Evolutionary conservation across 768 basidiomycete species (phyloP).

Genomic region (Trametes punicea): DNA sequence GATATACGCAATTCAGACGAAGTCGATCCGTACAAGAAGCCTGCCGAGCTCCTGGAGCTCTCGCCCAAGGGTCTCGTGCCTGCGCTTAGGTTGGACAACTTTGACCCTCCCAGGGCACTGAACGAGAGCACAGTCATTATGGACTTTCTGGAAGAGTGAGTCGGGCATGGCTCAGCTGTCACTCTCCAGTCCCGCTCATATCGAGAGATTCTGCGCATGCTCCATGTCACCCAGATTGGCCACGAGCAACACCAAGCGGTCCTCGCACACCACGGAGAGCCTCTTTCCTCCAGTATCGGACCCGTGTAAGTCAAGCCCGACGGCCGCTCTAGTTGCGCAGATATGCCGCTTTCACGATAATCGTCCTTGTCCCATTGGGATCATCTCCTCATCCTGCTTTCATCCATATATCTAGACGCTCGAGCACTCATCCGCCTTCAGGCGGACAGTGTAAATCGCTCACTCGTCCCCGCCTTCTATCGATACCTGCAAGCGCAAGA

Average conservation of each 20-base stretch:
- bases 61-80: slow-evolving; percentile 85
- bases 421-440: slow-evolving; percentile 66
- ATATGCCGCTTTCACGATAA: not conserved
- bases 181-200: not conserved
- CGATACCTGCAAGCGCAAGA: slow-evolving; percentile 73
- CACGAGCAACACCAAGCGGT: slow-evolving; percentile 39
- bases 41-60: slow-evolving; percentile 70
- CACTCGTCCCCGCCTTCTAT: slow-evolving; percentile 68
- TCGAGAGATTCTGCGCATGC: not conserved
- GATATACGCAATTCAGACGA: slow-evolving; percentile 47
- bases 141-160: slow-evolving; percentile 74
- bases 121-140: slow-evolving; percentile 81
- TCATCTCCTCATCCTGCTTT: not conserved
- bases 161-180: not conserved
- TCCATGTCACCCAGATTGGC: slow-evolving; percentile 42
- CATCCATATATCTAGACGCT: slow-evolving; percentile 45
- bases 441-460: slow-evolving; percentile 62
- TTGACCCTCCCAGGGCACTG: slow-evolving; percentile 54
- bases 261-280: slow-evolving; percentile 27
- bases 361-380: not conserved
- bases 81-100: slow-evolving; percentile 53
- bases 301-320: slow-evolving; percentile 46
- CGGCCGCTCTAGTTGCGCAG: not conserved
- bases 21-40: slow-evolving; percentile 82
- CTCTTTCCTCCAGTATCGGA: slow-evolving; percentile 57